Conservation (phyloP, 345 rosid genomes). For the Gossypium arboreum region DNA sequence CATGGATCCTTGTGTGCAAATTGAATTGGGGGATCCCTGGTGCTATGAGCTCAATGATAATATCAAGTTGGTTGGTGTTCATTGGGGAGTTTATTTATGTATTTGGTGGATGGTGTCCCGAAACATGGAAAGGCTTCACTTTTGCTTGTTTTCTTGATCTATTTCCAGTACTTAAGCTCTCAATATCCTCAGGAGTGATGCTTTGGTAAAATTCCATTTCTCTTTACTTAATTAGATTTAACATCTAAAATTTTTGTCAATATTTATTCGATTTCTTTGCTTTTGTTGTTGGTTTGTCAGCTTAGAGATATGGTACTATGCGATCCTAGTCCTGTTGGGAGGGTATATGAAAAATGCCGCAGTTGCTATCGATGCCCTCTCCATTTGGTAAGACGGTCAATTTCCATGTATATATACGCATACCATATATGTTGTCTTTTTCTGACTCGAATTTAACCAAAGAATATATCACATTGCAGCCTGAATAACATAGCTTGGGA, state of each 20-base stretch:
- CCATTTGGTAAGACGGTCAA: constrained; percentile 59
- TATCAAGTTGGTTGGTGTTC: constrained; percentile 37
- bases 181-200: constrained; percentile 61
- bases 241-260: background rate
- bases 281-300: constrained; percentile 27
- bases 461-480: constrained; percentile 10
- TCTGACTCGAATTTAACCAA: background rate
- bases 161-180: constrained; percentile 46
- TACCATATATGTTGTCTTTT: background rate
- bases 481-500: constrained; percentile 43
- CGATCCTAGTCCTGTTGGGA: constrained; percentile 61
- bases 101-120: constrained; percentile 60
- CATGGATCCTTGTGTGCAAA: constrained; percentile 40
- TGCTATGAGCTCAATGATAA: constrained; percentile 42
- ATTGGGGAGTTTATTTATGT: constrained; percentile 46
- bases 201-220: constrained; percentile 30
- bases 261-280: background rate
- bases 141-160: constrained; percentile 45
- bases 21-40: constrained; percentile 47
- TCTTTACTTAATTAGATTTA: background rate
- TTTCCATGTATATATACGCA: background rate
- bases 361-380: constrained; percentile 63
- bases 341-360: constrained; percentile 67
- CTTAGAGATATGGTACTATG: constrained; percentile 77
- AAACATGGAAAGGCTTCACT: constrained; percentile 55